Evolutionary conservation across 768 basidiomycete species (phyloP).

Genomic region (Amanita rimosa): DNA sequence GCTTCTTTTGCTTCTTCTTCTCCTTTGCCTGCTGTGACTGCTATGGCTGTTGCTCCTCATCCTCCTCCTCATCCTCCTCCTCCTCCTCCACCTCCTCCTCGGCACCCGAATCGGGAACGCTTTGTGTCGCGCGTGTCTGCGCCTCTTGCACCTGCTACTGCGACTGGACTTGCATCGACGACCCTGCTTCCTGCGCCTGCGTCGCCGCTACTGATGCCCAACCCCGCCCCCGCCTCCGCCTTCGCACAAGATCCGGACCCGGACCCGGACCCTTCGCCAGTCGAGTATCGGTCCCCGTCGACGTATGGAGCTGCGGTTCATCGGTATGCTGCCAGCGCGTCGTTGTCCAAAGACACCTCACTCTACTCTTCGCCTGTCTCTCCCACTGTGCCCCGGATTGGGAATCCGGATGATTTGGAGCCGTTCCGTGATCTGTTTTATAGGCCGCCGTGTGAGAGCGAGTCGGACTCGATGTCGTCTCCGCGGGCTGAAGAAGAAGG

Average conservation of each 20-base stretch:
- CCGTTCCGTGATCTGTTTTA: constrained; percentile 69
- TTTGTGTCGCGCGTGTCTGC: background rate
- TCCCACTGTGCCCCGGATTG: constrained; percentile 22
- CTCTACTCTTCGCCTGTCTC: background rate
- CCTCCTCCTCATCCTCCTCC: no score
- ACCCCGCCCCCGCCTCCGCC: no score
- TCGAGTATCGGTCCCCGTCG: background rate
- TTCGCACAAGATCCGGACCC: no score
- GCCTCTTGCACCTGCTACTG: no score
- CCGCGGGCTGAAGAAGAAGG: constrained; percentile 6
- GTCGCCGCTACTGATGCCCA: background rate
- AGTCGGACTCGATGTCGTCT: constrained; percentile 15
- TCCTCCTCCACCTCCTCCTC: no score
- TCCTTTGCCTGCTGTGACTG: no score
- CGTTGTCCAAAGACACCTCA: background rate
- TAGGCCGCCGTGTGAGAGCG: constrained; percentile 25
- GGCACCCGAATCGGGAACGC: background rate
- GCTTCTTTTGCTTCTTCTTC: no score
- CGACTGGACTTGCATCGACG: no score
- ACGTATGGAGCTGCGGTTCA: background rate
- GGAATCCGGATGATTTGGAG: constrained; percentile 57
- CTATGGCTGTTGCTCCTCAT: no score
- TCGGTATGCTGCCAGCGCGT: background rate
- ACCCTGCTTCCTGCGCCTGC: no score
- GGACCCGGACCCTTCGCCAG: background rate